Percentiles rank a stretch among this genome's conserved stretches.
These are phyloP conservation scores for Magnolia officinalis DNA, from an alignment of 164 flowering plant species.

Conservation along the genomic window DNA sequence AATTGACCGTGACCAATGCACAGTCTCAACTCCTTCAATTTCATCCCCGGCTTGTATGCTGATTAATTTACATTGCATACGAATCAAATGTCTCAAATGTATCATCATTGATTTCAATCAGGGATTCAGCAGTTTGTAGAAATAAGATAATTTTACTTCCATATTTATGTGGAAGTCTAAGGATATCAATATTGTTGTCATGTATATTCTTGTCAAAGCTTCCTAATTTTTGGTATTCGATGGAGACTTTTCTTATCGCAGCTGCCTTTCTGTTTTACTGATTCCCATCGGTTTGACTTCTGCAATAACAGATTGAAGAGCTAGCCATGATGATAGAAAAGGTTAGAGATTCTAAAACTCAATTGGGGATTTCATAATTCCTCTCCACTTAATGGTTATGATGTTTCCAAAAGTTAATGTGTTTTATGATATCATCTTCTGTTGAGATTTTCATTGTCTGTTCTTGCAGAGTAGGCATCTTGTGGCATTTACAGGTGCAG, in stretches of 20 bases:
- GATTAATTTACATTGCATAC: background rate
- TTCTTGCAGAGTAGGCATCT: constrained; percentile 89
- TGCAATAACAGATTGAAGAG: constrained; percentile 54
- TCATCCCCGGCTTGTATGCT: background rate
- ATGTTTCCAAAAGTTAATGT: background rate
- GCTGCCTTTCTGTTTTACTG: background rate
- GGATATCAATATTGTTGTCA: background rate
- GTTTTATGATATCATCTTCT: background rate
- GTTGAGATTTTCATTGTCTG: background rate
- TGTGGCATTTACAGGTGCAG: constrained; percentile 97
- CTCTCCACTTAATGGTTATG: background rate
- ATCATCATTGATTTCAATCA: background rate
- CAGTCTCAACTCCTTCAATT: no score
- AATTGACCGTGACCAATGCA: no score
- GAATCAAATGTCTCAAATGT: background rate
- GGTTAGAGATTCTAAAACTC: constrained; percentile 32
- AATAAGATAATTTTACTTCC: background rate
- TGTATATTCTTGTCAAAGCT: background rate
- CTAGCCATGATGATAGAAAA: constrained; percentile 59
- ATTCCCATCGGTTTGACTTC: background rate
- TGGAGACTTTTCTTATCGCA: background rate
- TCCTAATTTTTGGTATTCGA: background rate
- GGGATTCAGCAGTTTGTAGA: background rate
- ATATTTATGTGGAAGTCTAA: background rate
- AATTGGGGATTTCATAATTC: background rate